Evolutionary conservation across 345 rosid genomes (phyloP).

Genomic region (Lepidium aucheri): DNA sequence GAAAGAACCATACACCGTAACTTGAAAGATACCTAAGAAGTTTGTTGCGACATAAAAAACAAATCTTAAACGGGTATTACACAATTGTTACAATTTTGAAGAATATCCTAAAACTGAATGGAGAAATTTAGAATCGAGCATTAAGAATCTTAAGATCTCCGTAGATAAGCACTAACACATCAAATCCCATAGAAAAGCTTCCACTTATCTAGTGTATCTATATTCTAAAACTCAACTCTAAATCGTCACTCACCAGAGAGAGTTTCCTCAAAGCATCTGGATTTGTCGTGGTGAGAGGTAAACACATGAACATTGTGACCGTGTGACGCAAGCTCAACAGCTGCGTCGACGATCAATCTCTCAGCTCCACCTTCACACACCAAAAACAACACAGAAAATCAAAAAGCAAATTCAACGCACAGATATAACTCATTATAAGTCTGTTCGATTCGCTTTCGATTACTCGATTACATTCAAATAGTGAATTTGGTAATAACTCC

Average conservation of each 20-base stretch:
- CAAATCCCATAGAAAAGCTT: background rate
- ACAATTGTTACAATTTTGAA: background rate
- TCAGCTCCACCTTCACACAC: constrained; percentile 77
- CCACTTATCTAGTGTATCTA: background rate
- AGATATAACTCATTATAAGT: background rate
- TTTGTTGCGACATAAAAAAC: background rate
- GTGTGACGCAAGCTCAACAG: constrained; percentile 66
- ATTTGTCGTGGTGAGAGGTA: constrained; percentile 83
- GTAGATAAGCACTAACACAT: background rate
- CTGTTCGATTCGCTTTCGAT: background rate
- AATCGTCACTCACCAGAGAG: constrained; percentile 39
- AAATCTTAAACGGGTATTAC: background rate
- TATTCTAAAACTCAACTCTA: background rate
- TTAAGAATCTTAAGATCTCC: background rate
- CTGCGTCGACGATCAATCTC: constrained; percentile 90
- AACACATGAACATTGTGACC: constrained; percentile 84
- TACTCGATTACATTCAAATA: background rate
- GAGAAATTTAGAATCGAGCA: background rate
- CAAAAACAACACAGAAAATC: background rate
- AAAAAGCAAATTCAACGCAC: background rate
- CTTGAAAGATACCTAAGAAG: constrained; percentile 60
- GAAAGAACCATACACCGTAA: constrained; percentile 75
- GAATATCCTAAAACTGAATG: background rate
- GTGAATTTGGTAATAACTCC: background rate
- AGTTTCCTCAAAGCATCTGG: constrained; percentile 90